Evolutionary conservation across 805 yeast genomes (phyloP), one percentile per base, ranked within the genome.

Genomic region (Spathaspora girioi): DNA sequence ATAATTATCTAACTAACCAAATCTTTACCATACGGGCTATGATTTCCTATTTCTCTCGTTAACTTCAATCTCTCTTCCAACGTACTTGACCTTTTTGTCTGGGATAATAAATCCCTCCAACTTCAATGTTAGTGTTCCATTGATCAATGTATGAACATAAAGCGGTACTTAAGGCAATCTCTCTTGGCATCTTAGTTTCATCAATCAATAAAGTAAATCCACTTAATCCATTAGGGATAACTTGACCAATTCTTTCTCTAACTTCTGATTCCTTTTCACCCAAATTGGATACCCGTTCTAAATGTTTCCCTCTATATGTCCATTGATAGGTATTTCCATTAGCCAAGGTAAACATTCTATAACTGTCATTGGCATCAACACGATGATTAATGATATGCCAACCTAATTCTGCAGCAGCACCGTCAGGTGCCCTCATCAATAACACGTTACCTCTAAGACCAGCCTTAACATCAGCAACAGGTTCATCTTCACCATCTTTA

Each of bases 181-280:
- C 87, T 46, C 78, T 67, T n/a, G 80, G 75, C 35, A 83, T 77
- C 59, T 81, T 77, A 29, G 77, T 49, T 57, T 79, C 83, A 61
- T 83, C 86, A 40, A 82, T 70, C 51, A 65, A 66, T 45, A 84
- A 61, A 45, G 80, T 81, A 66, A 84, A 83, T 5, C 87, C 87
- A 35, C 73, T 66, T 23, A 58, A 58, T 7, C 82, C 84, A 31
- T 80, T 77, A n/a, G 83, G 76, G 46, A 71, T 66, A 29, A 82
- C 84, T 52, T 73, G 75, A 12, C 81, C 88, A n/a, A 85, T 78
- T 49, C 89, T 73, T 61, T 81, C 84, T 45, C 87, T 73, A 15
- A 85, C 73, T 61, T 83, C 89, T 19, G 81, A 73, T 56, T 82
- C 87, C 63, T 80, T 81, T 60, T 84, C 86, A 10, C 88, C 89